These are phyloP conservation scores for Gautieria morchelliformis DNA, from an alignment of 768 basidiomycete genomes.

Conservation along the genomic window DNA sequence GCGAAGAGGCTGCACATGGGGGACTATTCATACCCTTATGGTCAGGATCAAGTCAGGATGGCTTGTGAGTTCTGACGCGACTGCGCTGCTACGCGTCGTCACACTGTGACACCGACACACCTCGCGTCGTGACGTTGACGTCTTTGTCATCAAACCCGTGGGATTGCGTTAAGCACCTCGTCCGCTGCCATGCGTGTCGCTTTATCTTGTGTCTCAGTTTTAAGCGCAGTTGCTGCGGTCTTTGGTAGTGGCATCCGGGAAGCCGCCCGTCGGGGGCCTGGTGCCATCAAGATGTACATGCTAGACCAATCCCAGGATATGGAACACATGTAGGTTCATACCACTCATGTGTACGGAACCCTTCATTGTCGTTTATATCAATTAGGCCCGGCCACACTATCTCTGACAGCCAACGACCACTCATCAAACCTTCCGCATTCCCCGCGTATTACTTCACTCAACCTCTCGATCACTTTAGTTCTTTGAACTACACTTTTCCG, in stretches of 20 bases:
- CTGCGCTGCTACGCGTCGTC: background rate
- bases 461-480: slow-evolving; percentile 73
- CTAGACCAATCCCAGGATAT: background rate
- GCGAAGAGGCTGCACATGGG: background rate
- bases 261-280: background rate
- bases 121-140: too few relatives aligned
- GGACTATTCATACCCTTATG: background rate
- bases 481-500: slow-evolving; percentile 51
- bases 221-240: background rate
- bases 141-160: too few relatives aligned
- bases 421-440: slow-evolving; percentile 7
- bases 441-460: slow-evolving; percentile 58
- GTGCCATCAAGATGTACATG: background rate
- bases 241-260: background rate
- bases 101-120: background rate
- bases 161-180: too few relatives aligned
- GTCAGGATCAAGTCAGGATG: too few relatives aligned
- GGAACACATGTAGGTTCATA: background rate
- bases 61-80: too few relatives aligned
- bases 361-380: background rate
- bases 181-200: background rate
- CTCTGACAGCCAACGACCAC: background rate
- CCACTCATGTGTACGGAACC: background rate
- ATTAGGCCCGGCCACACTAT: background rate
- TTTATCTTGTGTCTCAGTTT: background rate